Evolutionary conservation across 2,329 filamentous ascomycete species (phyloP).

Genomic region (Phialocephala sp.): DNA sequence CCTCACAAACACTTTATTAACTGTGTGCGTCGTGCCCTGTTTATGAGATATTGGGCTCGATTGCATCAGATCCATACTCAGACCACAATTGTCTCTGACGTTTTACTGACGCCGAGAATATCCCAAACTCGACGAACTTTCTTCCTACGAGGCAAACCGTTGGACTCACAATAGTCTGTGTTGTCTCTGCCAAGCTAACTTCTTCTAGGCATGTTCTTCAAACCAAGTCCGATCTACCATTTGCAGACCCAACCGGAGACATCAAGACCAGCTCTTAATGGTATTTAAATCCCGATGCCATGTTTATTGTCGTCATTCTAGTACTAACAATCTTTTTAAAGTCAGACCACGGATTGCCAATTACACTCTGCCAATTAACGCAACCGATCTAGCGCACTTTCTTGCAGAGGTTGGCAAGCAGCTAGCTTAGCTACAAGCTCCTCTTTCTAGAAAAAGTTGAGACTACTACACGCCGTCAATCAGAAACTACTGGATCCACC

Average conservation of each 20-base stretch:
- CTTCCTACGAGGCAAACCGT: constrained; percentile 28
- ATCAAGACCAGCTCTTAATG: too few relatives aligned
- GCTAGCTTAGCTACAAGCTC: constrained; percentile 19
- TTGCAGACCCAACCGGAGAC: too few relatives aligned
- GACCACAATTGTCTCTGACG: constrained; percentile 35
- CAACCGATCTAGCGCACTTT: constrained; percentile 1
- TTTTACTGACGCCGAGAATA: constrained; percentile 37
- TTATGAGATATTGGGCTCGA: constrained; percentile 58
- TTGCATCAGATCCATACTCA: constrained; percentile 50
- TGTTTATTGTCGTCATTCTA: too few relatives aligned
- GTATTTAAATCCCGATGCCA: too few relatives aligned
- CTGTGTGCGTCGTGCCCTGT: constrained; percentile 46
- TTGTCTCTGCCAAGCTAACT: too few relatives aligned
- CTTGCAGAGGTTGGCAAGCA: constrained; percentile 19
- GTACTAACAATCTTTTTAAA: too few relatives aligned
- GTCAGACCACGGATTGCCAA: too few relatives aligned
- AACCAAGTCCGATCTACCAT: too few relatives aligned
- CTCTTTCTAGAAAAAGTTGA: constrained; percentile 3
- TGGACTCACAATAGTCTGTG: too few relatives aligned
- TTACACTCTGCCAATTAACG: background rate
- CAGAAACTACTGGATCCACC: background rate
- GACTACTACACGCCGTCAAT: background rate
- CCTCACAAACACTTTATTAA: constrained; percentile 40
- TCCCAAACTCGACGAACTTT: constrained; percentile 26
- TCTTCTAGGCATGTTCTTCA: too few relatives aligned